Conservation (phyloP, 2,329 filamentous ascomycete species). For the Fusarium piperis region DNA sequence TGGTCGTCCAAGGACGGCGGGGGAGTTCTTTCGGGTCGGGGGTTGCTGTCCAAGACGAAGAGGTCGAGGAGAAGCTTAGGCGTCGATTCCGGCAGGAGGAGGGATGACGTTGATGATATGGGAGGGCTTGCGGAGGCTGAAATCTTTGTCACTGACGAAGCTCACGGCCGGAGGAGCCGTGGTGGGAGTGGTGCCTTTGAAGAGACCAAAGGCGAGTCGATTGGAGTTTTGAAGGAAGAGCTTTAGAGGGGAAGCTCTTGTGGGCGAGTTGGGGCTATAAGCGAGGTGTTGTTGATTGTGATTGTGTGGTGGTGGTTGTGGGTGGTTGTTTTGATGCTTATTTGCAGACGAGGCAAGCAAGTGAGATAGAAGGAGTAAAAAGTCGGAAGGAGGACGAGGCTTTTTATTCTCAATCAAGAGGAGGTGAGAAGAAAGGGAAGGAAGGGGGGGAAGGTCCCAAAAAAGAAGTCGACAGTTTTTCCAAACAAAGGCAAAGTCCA, state of each 20-base stretch:
- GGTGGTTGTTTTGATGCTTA: background rate
- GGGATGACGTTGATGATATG: slow-evolving; percentile 74
- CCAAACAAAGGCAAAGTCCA: slow-evolving; percentile 11
- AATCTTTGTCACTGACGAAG: slow-evolving; percentile 75
- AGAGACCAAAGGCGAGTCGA: slow-evolving; percentile 69
- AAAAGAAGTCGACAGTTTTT: slow-evolving; percentile 10
- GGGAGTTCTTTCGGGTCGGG: slow-evolving; percentile 57
- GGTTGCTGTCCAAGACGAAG: slow-evolving; percentile 59
- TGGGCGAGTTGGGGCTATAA: background rate
- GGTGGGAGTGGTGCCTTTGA: slow-evolving; percentile 69
- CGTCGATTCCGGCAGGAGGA: slow-evolving; percentile 62
- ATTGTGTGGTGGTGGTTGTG: background rate
- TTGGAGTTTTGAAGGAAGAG: background rate
- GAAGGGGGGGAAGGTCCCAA: background rate
- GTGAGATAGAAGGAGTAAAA: background rate
- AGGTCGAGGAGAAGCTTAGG: slow-evolving; percentile 61
- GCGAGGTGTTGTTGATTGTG: background rate
- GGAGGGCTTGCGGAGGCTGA: slow-evolving; percentile 70
- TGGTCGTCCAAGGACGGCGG: slow-evolving; percentile 68
- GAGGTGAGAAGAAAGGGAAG: background rate
- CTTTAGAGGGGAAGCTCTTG: background rate
- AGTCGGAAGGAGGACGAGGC: slow-evolving; percentile 5
- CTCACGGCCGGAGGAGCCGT: slow-evolving; percentile 72
- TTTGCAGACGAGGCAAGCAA: background rate
- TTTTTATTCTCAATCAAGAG: slow-evolving; percentile 26